Conservation (phyloP, 257 asterid genomes). For the Capsicum baccatum region DNA sequence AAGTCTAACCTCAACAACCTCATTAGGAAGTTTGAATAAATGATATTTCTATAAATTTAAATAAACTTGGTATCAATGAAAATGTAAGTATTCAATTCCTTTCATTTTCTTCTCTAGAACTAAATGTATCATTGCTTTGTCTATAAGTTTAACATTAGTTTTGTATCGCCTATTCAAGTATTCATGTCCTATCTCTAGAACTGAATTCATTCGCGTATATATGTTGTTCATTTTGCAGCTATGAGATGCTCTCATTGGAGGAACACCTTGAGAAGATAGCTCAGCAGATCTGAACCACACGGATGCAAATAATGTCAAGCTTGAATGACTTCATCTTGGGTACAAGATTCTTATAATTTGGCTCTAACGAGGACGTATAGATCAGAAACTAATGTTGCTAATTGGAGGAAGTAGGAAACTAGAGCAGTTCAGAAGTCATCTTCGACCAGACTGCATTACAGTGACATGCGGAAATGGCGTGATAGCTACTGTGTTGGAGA, state of each 20-base stretch:
- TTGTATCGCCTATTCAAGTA: too few relatives aligned
- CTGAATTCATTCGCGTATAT: conserved; percentile 9
- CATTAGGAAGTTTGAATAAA: too few relatives aligned
- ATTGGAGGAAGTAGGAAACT: background rate
- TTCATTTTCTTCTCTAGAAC: too few relatives aligned
- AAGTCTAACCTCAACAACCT: too few relatives aligned
- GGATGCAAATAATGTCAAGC: conserved; percentile 78
- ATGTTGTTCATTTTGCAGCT: conserved; percentile 55
- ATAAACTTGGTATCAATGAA: too few relatives aligned
- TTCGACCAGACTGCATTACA: background rate
- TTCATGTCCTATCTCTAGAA: too few relatives aligned
- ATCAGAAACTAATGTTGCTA: conserved; percentile 23
- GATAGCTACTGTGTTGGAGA: too few relatives aligned
- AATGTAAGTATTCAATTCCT: too few relatives aligned
- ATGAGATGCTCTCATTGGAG: conserved; percentile 83
- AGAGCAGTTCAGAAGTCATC: conserved; percentile 5
- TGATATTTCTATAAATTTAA: too few relatives aligned
- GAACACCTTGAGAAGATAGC: conserved; percentile 83
- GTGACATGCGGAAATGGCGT: too few relatives aligned
- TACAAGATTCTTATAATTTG: conserved; percentile 76
- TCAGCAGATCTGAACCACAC: conserved; percentile 87
- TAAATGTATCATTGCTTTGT: too few relatives aligned
- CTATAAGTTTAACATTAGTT: too few relatives aligned
- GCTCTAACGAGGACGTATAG: background rate
- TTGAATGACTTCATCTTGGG: conserved; percentile 76